Evolutionary conservation across 768 basidiomycete genomes (phyloP).

Genomic region (Mycena galopus): DNA sequence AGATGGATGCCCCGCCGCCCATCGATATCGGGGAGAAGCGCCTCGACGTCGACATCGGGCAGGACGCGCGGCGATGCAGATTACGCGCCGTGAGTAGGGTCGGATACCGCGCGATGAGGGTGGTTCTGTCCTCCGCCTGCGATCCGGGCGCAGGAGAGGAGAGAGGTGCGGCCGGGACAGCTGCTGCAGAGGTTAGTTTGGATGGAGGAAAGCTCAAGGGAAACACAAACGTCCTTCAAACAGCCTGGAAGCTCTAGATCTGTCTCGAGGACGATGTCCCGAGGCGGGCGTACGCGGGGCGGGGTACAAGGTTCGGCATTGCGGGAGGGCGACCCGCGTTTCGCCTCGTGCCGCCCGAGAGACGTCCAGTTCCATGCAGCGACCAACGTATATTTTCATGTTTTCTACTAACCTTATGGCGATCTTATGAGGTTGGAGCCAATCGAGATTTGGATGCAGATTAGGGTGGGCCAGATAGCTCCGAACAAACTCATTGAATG

Average conservation of each 20-base stretch:
- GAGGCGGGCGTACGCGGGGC: not conserved
- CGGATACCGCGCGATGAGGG: not conserved
- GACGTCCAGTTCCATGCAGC: too few species aligned
- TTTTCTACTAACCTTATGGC: too few species aligned
- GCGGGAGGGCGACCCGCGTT: not conserved
- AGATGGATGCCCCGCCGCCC: not conserved
- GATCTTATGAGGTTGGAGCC: too few species aligned
- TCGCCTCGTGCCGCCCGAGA: not conserved
- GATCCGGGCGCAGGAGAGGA: not conserved
- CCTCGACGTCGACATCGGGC: too few species aligned
- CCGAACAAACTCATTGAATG: too few species aligned
- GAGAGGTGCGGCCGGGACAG: slow-evolving; percentile 6
- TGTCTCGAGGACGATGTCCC: not conserved
- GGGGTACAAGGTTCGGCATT: not conserved
- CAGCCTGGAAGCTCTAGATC: not conserved
- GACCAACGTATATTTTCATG: too few species aligned
- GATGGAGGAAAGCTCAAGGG: slow-evolving; percentile 7
- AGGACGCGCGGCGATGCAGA: too few species aligned
- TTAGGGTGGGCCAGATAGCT: too few species aligned
- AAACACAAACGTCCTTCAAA: not conserved
- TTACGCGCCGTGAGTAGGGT: not conserved
- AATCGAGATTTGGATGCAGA: too few species aligned
- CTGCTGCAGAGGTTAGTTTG: not conserved
- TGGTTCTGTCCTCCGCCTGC: slow-evolving; percentile 6
- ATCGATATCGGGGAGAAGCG: not conserved